Percentiles rank a stretch among this genome's conserved stretches.
These are phyloP conservation scores for Emergomyces orientalis DNA, from an alignment of 2,329 filamentous ascomycete species.

Conservation along the genomic window DNA sequence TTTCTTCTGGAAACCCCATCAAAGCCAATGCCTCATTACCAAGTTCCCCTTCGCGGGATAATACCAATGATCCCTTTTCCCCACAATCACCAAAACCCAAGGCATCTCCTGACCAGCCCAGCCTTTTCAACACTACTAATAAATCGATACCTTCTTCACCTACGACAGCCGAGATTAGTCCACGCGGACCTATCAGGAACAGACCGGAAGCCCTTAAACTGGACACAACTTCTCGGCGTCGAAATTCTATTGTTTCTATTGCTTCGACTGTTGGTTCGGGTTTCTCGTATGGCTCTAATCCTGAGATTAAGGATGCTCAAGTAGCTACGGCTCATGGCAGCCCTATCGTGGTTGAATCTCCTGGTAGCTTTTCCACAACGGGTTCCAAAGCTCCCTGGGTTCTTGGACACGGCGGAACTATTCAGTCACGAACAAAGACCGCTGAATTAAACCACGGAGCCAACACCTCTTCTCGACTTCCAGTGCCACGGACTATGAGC, in stretches of 20 bases:
- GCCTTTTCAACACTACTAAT: neutral
- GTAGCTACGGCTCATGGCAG: slow-evolving; percentile 19
- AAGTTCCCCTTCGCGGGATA: neutral
- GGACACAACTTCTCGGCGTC: slow-evolving; percentile 17
- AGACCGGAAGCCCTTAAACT: slow-evolving; percentile 19
- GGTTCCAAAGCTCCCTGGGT: slow-evolving; percentile 19
- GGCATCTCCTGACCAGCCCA: neutral
- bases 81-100: neutral
- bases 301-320: slow-evolving; percentile 21
- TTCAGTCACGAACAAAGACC: slow-evolving; percentile 10
- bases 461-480: slow-evolving; percentile 17
- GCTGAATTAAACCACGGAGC: slow-evolving; percentile 18
- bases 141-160: neutral
- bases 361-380: slow-evolving; percentile 20
- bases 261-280: slow-evolving; percentile 22
- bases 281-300: slow-evolving; percentile 17
- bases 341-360: slow-evolving; percentile 20
- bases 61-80: neutral
- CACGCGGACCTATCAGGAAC: slow-evolving; percentile 25
- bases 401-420: slow-evolving; percentile 19
- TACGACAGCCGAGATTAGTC: slow-evolving; percentile 17
- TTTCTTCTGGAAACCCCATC: neutral
- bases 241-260: slow-evolving; percentile 17
- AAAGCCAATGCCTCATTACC: neutral
- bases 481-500: slow-evolving; percentile 17